These are phyloP conservation scores for Ophiostoma ulmi DNA, from an alignment of 2,329 filamentous ascomycete genomes.

Conservation along the genomic window DNA sequence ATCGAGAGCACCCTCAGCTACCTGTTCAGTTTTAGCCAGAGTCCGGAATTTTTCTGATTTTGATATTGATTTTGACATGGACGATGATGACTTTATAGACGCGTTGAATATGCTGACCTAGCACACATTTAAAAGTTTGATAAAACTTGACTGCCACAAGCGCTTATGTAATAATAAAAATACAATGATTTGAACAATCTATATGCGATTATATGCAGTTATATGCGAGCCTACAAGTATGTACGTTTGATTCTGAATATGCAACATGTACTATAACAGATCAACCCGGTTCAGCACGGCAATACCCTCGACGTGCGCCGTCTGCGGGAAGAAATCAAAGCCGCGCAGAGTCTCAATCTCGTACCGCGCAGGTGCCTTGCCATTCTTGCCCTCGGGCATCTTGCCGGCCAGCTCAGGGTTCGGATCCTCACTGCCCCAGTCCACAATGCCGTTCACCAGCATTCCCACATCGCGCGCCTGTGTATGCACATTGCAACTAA, in stretches of 20 bases:
- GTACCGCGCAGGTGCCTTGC: slow-evolving; percentile 51
- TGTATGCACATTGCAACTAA: slow-evolving; percentile 96
- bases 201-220: not conserved
- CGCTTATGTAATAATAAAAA: not conserved
- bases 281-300: slow-evolving; percentile 58
- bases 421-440: slow-evolving; percentile 30
- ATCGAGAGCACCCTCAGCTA: not conserved
- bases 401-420: slow-evolving; percentile 29
- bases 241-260: not conserved
- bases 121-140: not conserved
- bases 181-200: not conserved
- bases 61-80: not conserved
- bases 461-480: slow-evolving; percentile 90
- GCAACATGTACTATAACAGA: slow-evolving; percentile 24
- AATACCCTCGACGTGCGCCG: slow-evolving; percentile 64
- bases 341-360: slow-evolving; percentile 85
- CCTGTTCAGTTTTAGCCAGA: not conserved
- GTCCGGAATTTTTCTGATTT: not conserved
- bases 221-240: not conserved
- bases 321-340: slow-evolving; percentile 97
- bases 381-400: slow-evolving; percentile 35
- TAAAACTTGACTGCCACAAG: not conserved
- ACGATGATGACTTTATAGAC: not conserved
- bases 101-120: not conserved
- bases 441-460: slow-evolving; percentile 64